phyloP scores from a whole-genome alignment of 1,284 basidiomycete genomes.

The Moesziomyces parantarcticus region DNA sequence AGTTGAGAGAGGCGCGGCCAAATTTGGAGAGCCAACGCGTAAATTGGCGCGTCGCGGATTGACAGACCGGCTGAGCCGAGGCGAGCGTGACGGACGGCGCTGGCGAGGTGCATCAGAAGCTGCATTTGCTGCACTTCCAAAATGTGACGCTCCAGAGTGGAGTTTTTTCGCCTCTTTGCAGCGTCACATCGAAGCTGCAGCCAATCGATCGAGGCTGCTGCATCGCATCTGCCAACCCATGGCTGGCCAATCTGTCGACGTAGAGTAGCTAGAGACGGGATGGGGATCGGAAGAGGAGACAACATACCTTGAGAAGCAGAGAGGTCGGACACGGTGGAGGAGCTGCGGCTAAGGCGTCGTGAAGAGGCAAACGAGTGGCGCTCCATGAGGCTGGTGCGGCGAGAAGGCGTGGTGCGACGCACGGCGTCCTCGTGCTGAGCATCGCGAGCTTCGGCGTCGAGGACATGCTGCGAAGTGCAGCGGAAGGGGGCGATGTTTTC shows the following conservation, averaged over 20 bases:
- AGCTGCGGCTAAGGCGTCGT: conserved; percentile 38
- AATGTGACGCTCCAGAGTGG: conserved; percentile 22
- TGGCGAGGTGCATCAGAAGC: conserved; percentile 5
- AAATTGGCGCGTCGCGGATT: conserved; percentile 49
- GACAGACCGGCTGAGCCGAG: not conserved
- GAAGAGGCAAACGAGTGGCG: conserved; percentile 19
- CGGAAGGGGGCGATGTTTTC: conserved; percentile 65
- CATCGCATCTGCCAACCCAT: conserved; percentile 2
- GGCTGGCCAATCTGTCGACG: not conserved
- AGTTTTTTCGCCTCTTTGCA: conserved; percentile 2
- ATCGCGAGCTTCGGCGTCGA: conserved; percentile 43
- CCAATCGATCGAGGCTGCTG: conserved; percentile 26
- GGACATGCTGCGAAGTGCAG: conserved; percentile 30
- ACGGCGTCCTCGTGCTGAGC: conserved; percentile 51
- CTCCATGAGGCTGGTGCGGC: conserved; percentile 46
- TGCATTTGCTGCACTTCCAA: conserved; percentile 9
- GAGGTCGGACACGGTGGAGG: conserved; percentile 31
- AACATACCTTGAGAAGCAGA: conserved; percentile 35
- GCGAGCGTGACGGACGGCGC: conserved; percentile 3
- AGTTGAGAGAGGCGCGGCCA: not conserved
- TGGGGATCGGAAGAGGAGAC: too few species aligned
- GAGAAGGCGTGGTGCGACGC: conserved; percentile 43
- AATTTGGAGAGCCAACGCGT: conserved; percentile 23
- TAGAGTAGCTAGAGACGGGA: too few species aligned
- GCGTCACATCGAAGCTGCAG: conserved; percentile 7